Conservation (phyloP, 2,329 filamentous ascomycete species). For the Aspergillus puulaauensis region DNA sequence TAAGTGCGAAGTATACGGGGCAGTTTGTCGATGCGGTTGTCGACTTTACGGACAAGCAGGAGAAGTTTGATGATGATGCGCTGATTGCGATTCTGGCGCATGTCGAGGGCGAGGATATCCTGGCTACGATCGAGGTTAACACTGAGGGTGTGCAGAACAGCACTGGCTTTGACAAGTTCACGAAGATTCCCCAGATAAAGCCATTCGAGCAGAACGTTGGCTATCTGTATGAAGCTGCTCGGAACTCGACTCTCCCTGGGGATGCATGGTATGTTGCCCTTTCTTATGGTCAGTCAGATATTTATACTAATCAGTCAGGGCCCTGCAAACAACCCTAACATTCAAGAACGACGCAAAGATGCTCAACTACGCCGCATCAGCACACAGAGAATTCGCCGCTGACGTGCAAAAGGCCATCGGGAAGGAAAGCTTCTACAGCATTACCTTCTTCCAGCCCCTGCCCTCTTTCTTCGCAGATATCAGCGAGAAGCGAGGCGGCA, state of each 20-base stretch:
- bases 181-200: not conserved
- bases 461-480: not conserved
- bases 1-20: not conserved
- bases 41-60: not conserved
- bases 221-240: not conserved
- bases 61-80: not conserved
- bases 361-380: not conserved
- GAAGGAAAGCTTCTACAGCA: not conserved
- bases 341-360: not conserved
- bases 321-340: not conserved
- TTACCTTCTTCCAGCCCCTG: not conserved
- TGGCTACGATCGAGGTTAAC: not conserved
- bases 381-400: not conserved
- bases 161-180: not conserved
- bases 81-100: not conserved
- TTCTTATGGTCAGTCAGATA: too few species aligned
- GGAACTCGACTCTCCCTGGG: not conserved
- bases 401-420: not conserved
- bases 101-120: not conserved
- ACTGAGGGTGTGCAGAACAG: not conserved
- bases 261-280: not conserved
- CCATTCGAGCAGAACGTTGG: not conserved
- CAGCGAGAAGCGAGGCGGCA: not conserved
- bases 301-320: not conserved
- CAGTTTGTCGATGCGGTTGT: conserved; percentile 1